Percentiles rank a stretch among this genome's conserved stretches.
phyloP scores from a whole-genome alignment of 2,329 filamentous ascomycete genomes.

The Dryadomyces quercus-mongolicae region DNA sequence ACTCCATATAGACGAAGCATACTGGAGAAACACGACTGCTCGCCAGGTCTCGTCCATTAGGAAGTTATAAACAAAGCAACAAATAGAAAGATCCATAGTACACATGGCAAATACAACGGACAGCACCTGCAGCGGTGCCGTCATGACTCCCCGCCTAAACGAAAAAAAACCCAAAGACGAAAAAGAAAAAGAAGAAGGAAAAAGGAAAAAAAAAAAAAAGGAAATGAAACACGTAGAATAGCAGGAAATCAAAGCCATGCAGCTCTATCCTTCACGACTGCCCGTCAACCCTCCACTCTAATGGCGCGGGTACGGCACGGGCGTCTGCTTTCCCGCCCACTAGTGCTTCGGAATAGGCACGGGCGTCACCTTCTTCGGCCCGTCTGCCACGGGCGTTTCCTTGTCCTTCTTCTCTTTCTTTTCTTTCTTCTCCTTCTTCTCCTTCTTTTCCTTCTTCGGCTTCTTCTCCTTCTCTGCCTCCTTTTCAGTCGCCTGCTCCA shows the following conservation, averaged over 20 bases:
- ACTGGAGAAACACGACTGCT: no score
- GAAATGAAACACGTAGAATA: neutral
- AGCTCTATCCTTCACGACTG: neutral
- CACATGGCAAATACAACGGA: no score
- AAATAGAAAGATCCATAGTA: no score
- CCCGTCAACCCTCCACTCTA: no score
- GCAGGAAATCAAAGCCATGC: neutral
- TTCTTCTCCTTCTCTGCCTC: slow-evolving; percentile 7
- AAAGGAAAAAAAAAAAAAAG: no score
- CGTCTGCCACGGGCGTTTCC: neutral
- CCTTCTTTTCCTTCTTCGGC: slow-evolving; percentile 8
- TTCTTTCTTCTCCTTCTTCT: slow-evolving; percentile 1
- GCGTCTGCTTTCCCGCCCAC: neutral
- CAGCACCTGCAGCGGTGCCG: no score
- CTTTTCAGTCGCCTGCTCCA: neutral
- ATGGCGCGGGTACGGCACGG: neutral
- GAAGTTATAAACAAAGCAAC: no score
- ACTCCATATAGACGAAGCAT: no score
- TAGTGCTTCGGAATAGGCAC: slow-evolving; percentile 9
- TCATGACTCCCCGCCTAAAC: no score
- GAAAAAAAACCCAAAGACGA: no score
- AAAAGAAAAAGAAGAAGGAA: no score
- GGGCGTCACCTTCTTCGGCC: slow-evolving; percentile 11
- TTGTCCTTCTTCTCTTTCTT: slow-evolving; percentile 2
- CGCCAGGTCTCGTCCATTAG: no score